Evolutionary conservation across 2,329 filamentous ascomycete species (phyloP).

Genomic region (Xylaria sp.): DNA sequence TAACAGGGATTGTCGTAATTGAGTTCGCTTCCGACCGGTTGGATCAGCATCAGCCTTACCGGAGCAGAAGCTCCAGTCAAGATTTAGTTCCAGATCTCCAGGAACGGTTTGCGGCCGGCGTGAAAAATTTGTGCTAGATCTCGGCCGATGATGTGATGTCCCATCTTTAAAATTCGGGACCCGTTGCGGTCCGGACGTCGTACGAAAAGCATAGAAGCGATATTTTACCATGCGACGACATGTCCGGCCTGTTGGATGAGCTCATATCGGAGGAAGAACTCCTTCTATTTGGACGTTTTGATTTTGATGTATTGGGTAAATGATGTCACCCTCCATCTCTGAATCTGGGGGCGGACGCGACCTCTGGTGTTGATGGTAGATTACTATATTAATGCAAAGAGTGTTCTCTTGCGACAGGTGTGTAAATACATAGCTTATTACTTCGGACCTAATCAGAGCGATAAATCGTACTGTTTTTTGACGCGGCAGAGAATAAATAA

Average conservation of each 20-base stretch:
- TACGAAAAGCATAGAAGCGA: neutral
- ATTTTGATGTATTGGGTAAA: neutral
- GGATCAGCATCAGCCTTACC: neutral
- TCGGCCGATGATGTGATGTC: neutral
- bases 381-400: neutral
- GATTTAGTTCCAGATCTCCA: neutral
- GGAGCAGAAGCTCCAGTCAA: neutral
- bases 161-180: neutral
- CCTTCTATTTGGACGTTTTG: neutral
- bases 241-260: neutral
- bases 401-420: neutral
- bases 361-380: neutral
- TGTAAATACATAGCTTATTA: neutral
- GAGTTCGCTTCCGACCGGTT: neutral
- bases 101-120: neutral
- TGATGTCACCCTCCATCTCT: neutral
- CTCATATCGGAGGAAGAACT: neutral
- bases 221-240: neutral
- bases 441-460: neutral
- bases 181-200: neutral
- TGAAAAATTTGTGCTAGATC: neutral
- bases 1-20: neutral
- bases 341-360: neutral
- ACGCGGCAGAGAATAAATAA: no score
- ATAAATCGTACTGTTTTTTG: neutral